These are phyloP conservation scores for Saturnispora hagleri DNA, from an alignment of 805 yeast genomes.

Conservation along the genomic window DNA sequence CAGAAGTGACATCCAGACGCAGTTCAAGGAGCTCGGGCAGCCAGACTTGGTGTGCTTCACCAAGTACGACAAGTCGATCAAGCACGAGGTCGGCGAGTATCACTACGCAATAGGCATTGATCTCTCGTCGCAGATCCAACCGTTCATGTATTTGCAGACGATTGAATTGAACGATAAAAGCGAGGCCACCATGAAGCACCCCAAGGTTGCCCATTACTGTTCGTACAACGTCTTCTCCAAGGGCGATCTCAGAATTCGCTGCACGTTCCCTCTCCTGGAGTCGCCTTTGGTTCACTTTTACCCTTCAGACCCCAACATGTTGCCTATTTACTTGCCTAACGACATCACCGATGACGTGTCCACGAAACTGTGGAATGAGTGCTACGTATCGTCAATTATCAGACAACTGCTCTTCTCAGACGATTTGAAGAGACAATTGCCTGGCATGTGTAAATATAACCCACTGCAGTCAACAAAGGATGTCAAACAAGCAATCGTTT, in stretches of 20 bases:
- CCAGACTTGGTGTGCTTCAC: conserved; percentile 60
- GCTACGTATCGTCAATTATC: conserved; percentile 48
- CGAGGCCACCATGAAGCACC: conserved; percentile 23
- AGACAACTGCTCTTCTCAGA: conserved; percentile 45
- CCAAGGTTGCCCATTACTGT: conserved; percentile 45
- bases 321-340: conserved; percentile 10
- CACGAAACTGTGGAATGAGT: conserved; percentile 48
- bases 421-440: conserved; percentile 45
- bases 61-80: conserved; percentile 33
- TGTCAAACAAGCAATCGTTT: conserved; percentile 28
- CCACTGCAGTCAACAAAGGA: conserved; percentile 30
- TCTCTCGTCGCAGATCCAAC: conserved; percentile 41
- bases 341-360: conserved; percentile 44
- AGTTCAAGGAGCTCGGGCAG: conserved; percentile 55
- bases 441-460: conserved; percentile 48
- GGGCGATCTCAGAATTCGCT: conserved; percentile 64
- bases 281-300: conserved; percentile 37
- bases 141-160: conserved; percentile 48
- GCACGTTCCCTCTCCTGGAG: conserved; percentile 46
- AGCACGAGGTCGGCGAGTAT: conserved; percentile 44
- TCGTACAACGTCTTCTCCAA: conserved; percentile 65
- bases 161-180: conserved; percentile 29
- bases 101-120: conserved; percentile 48
- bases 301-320: conserved; percentile 32
- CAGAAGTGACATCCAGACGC: conserved; percentile 35